Base-by-base conservation (phyloP, 225 moss, liverwort and hornwort species). In the Ulota crispa region DNA sequence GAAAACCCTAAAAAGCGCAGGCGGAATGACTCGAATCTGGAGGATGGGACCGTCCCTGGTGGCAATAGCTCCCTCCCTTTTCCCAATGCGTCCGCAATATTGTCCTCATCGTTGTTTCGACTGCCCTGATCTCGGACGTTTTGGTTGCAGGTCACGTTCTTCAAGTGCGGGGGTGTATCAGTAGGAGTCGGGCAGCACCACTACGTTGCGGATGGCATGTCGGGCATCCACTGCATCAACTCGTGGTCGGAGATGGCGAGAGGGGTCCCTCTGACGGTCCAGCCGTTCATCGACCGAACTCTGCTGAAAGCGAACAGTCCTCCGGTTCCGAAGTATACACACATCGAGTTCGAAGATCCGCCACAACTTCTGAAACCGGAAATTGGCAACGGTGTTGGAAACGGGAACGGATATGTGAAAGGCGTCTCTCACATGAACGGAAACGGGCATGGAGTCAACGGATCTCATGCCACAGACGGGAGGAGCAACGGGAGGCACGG, bases 141-240 rank as follows among this genome's bases (percentile, higher is more conserved):
- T 37, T n/a, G 30, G 15, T 31, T 12, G 54, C 86, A 96, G 96
- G 69, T 91, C 2, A 96, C 96, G 39, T 88, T 89, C 78, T 93
- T 96, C 77, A 86, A 85, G 64, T 96, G 96, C 65, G 96, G 96
- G 5, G 94, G 94, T 27, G 93, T 84, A 12, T 79, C 94, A 0
- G 84, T 96, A 1, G 96, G 96, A 62, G 96, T 96, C 1, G 96
- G 96, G 52, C 92, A 94, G 94, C 93, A 96, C 47, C 96, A 96
- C 59, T 91, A 92, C 50, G 65, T 96, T 16, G 94, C 96, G 8
- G 96, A 96, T 43, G 96, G 96, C 26, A 90, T 93, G 93, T 93
- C 96, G 0, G 96, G 96, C 28, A 87, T 94, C 30, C 93, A 96
- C 72, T 96, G 85, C 81, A 92, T 96, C 78, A 96, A 96, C 79